Evolutionary conservation across 495 filamentous ascomycete species (phyloP).

Genomic region (Podospora tetraspora): DNA sequence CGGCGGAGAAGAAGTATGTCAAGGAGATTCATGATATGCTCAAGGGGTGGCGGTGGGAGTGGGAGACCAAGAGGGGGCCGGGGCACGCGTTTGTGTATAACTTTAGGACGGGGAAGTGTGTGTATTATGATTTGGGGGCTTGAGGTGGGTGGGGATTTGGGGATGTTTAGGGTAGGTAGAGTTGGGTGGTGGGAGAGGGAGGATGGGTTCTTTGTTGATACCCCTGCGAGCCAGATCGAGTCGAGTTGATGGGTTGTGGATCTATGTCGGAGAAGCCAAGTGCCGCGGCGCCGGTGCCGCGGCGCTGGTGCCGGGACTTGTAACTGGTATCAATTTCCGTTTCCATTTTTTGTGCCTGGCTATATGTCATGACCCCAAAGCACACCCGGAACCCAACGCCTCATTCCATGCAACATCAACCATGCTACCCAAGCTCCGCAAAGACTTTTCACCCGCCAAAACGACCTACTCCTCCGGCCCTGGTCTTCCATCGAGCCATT

Average conservation of each 20-base stretch:
- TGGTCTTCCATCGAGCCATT: slow-evolving; percentile 50
- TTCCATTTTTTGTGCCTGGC: background rate
- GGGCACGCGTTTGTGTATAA: slow-evolving; percentile 74
- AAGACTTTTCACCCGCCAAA: background rate
- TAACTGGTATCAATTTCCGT: background rate
- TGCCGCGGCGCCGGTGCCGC: background rate
- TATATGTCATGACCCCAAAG: background rate
- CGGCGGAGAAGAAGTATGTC: slow-evolving; percentile 80
- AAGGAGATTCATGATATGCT: slow-evolving; percentile 79
- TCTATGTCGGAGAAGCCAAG: background rate
- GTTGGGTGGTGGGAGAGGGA: background rate
- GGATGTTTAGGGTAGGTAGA: background rate
- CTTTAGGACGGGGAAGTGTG: slow-evolving; percentile 66
- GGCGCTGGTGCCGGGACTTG: background rate
- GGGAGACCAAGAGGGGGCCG: slow-evolving; percentile 50
- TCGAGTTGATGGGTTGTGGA: background rate
- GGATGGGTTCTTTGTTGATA: background rate
- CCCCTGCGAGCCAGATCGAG: background rate
- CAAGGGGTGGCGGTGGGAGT: slow-evolving; percentile 50
- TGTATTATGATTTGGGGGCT: slow-evolving; percentile 66
- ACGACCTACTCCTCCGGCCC: slow-evolving; percentile 15
- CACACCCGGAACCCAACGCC: background rate
- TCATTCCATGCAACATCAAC: background rate
- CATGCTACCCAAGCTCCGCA: background rate
- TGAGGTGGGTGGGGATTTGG: slow-evolving; percentile 20